Evolutionary conservation across 495 filamentous ascomycete species (phyloP).

Genomic region (Trypethelium eluteriae): DNA sequence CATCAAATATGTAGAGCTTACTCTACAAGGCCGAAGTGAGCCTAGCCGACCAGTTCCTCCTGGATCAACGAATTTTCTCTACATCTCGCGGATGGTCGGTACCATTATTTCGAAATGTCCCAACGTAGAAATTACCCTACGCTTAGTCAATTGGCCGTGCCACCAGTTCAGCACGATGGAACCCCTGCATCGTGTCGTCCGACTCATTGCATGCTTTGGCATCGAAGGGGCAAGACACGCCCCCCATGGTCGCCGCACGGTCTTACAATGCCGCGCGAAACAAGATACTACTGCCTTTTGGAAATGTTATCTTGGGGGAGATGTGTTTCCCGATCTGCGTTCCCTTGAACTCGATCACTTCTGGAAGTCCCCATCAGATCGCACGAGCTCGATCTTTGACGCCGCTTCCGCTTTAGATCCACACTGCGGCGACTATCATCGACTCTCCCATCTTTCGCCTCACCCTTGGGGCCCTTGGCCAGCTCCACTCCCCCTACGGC

Average conservation of each 20-base stretch:
- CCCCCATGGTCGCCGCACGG: neutral
- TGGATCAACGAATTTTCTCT: constrained; percentile 2
- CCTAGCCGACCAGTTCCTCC: neutral
- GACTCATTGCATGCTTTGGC: neutral
- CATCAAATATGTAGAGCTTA: constrained; percentile 3
- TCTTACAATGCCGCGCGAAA: neutral
- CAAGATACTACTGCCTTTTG: neutral
- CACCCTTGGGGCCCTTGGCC: neutral
- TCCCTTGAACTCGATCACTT: constrained; percentile 5
- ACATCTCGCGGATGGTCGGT: neutral
- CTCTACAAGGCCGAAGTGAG: constrained; percentile 1
- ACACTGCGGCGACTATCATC: neutral
- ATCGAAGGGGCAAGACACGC: neutral
- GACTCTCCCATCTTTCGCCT: neutral
- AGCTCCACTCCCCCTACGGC: neutral
- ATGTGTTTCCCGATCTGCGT: neutral
- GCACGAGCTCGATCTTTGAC: neutral
- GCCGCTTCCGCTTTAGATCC: neutral
- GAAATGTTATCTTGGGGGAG: neutral
- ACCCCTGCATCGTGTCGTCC: neutral
- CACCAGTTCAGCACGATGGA: neutral
- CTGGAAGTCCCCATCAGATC: constrained; percentile 4
- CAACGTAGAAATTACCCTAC: neutral
- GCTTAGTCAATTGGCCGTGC: neutral
- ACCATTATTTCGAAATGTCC: neutral